These are phyloP conservation scores for Cercospora zeae-maydis DNA, from an alignment of 2,329 filamentous ascomycete species.

Conservation along the genomic window DNA sequence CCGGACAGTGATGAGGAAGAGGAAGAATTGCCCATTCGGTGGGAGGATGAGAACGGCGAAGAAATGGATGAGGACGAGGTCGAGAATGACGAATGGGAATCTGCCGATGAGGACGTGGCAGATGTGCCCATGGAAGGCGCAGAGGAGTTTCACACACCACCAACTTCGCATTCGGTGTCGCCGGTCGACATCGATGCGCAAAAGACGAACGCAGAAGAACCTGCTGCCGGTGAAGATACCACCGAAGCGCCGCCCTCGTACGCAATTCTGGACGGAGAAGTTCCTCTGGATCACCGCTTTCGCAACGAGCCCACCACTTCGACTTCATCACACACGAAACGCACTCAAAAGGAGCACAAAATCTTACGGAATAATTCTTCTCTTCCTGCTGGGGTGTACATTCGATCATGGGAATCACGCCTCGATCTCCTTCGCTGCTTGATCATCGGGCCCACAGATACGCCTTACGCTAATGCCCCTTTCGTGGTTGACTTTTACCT, in stretches of 20 bases:
- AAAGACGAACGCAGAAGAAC: not conserved
- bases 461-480: conserved; percentile 59
- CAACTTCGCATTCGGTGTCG: conserved; percentile 25
- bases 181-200: conserved; percentile 11
- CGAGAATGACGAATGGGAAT: conserved; percentile 44
- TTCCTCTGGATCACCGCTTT: conserved; percentile 47
- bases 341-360: conserved; percentile 56
- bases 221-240: not conserved
- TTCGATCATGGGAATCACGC: conserved; percentile 57
- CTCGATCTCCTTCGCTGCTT: conserved; percentile 58
- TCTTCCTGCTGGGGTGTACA: conserved; percentile 55
- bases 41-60: conserved; percentile 45
- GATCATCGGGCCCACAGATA: conserved; percentile 57
- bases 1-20: conserved; percentile 33
- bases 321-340: conserved; percentile 43
- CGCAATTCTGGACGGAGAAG: conserved; percentile 40
- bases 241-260: conserved; percentile 25
- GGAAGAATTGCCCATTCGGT: conserved; percentile 26
- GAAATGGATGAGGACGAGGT: conserved; percentile 43
- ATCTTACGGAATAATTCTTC: conserved; percentile 50
- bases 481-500: conserved; percentile 60
- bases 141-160: conserved; percentile 21
- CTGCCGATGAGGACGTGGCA: conserved; percentile 31
- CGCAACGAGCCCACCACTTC: conserved; percentile 23
- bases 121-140: conserved; percentile 27